A percentile compares a stretch with the other conserved stretches of the same genome.
Conservation (phyloP, 495 filamentous ascomycete species). For the Chaetomium cochliodes region DNA sequence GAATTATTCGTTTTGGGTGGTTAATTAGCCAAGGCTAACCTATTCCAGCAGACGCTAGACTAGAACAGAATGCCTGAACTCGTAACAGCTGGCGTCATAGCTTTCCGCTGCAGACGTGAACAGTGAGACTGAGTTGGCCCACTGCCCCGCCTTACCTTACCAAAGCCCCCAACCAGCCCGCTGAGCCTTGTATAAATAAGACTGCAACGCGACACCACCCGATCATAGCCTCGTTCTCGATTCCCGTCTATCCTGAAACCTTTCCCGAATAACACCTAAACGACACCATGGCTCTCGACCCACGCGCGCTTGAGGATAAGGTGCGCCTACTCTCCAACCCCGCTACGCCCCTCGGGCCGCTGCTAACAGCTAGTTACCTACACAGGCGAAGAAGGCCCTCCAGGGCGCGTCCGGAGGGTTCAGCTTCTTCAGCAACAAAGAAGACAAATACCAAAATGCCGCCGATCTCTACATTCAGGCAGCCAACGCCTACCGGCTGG, state of each 20-base stretch:
- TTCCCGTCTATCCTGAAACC: not conserved
- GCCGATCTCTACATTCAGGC: conserved; percentile 78
- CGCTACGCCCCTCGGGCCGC: conserved; percentile 23
- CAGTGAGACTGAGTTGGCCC: conserved; percentile 16
- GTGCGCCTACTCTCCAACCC: conserved; percentile 32
- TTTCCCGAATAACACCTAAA: conserved; percentile 11
- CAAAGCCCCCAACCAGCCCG: not conserved
- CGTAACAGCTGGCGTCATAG: conserved; percentile 23
- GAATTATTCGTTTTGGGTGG: not conserved
- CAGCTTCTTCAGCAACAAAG: conserved; percentile 71
- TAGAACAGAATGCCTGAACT: not conserved
- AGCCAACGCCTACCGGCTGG: conserved; percentile 75
- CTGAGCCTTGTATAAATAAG: conserved; percentile 6
- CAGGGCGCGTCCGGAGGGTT: conserved; percentile 65
- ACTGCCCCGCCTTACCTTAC: conserved; percentile 10
- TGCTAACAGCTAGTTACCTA: conserved; percentile 31
- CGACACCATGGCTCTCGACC: conserved; percentile 47
- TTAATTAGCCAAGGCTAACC: conserved; percentile 1
- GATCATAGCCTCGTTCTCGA: not conserved
- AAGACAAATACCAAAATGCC: conserved; percentile 77
- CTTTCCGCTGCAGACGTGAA: conserved; percentile 5
- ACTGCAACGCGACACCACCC: not conserved
- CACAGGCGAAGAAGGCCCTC: conserved; percentile 76
- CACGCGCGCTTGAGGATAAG: conserved; percentile 48
- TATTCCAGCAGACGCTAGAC: not conserved